Conservation (phyloP, 73 alveolate genomes). For the Symbiodinium natans region DNA sequence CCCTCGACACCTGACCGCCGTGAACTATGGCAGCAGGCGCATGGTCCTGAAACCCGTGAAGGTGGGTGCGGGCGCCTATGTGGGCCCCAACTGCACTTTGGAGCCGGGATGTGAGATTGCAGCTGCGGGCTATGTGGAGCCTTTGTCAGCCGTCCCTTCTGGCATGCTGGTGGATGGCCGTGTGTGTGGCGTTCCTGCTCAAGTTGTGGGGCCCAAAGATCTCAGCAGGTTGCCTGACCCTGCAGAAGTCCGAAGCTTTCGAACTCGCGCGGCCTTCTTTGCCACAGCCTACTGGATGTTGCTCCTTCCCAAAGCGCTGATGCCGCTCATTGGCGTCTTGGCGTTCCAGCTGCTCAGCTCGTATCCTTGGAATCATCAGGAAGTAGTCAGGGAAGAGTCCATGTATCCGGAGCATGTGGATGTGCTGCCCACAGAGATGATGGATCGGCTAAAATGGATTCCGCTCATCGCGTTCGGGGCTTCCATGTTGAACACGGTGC, state of each 20-base stretch:
- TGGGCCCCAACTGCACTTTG: constrained; percentile 62
- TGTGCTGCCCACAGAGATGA: background rate
- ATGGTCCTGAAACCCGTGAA: constrained; percentile 59
- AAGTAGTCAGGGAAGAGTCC: background rate
- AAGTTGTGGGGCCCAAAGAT: constrained; percentile 43
- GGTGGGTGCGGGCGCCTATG: constrained; percentile 77
- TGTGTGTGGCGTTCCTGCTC: constrained; percentile 45
- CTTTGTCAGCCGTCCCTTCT: constrained; percentile 24
- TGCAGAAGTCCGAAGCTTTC: constrained; percentile 42
- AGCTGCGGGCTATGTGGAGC: constrained; percentile 67
- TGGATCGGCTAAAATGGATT: constrained; percentile 38
- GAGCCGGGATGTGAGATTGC: constrained; percentile 65
- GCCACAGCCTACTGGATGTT: constrained; percentile 31
- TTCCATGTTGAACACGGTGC: constrained; percentile 52
- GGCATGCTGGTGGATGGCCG: constrained; percentile 71
- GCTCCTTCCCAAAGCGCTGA: constrained; percentile 50
- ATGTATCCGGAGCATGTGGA: constrained; percentile 19
- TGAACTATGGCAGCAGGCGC: constrained; percentile 60
- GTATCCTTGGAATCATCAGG: background rate
- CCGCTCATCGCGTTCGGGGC: constrained; percentile 53
- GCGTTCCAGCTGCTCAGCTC: constrained; percentile 25
- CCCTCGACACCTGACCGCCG: constrained; percentile 56
- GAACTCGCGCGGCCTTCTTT: background rate
- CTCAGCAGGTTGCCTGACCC: constrained; percentile 15
- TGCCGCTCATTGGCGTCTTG: constrained; percentile 33